Conservation (phyloP, 2,329 filamentous ascomycete genomes). For the Coniochaeta ligniaria region DNA sequence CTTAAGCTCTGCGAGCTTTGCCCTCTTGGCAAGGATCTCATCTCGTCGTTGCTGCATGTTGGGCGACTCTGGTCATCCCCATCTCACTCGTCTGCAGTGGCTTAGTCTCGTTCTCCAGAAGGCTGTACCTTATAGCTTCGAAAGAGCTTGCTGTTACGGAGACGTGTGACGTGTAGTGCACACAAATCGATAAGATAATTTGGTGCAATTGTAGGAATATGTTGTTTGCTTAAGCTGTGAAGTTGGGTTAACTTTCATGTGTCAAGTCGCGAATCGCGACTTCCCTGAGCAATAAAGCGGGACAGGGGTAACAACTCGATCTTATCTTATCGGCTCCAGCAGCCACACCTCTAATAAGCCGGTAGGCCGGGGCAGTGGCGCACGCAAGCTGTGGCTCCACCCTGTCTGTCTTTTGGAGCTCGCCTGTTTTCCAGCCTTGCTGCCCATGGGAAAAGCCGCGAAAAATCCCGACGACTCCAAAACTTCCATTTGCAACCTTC, state of each 20-base stretch:
- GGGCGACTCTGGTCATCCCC: constrained; percentile 32
- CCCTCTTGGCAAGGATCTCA: constrained; percentile 94
- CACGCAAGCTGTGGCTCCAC: neutral
- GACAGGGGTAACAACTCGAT: constrained; percentile 2
- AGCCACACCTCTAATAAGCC: neutral
- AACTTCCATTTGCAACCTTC: neutral
- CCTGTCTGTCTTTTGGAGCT: neutral
- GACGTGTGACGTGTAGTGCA: neutral
- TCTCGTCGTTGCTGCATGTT: constrained; percentile 77
- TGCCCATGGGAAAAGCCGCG: constrained; percentile 1
- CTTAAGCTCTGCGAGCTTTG: constrained; percentile 94
- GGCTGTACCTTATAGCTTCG: neutral
- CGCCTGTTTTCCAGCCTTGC: constrained; percentile 1
- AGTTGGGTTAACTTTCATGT: neutral
- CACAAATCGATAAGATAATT: neutral
- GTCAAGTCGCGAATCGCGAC: neutral
- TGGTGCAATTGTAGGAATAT: neutral
- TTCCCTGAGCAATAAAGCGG: neutral
- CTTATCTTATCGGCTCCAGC: neutral
- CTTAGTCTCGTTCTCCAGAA: neutral
- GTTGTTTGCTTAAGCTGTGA: constrained; percentile 6
- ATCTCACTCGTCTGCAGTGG: constrained; percentile 26
- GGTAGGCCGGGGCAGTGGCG: neutral
- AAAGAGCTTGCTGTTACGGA: neutral
- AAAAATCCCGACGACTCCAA: constrained; percentile 4